Conservation (phyloP, 2,329 filamentous ascomycete species). For the Sodiomyces alkalinus region DNA sequence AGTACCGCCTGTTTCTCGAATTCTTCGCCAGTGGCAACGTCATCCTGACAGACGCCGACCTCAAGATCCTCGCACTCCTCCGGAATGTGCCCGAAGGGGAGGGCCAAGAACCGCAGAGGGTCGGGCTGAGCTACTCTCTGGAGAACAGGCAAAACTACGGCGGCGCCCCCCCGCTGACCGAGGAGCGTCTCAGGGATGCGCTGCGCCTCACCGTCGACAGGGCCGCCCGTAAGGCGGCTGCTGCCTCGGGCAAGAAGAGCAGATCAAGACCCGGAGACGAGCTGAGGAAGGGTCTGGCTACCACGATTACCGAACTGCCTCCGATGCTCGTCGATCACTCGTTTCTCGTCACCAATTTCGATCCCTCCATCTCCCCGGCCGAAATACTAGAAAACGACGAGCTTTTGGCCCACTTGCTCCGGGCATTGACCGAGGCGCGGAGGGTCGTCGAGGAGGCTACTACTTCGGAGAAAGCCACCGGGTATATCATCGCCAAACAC, state of each 20-base stretch:
- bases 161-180: slow-evolving; percentile 60
- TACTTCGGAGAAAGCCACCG: slow-evolving; percentile 48
- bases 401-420: slow-evolving; percentile 51
- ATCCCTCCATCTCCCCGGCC: slow-evolving; percentile 50
- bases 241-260: slow-evolving; percentile 42
- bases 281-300: slow-evolving; percentile 64
- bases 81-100: slow-evolving; percentile 68
- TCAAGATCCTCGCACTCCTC: slow-evolving; percentile 68
- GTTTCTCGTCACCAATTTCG: slow-evolving; percentile 53
- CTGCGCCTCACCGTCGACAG: slow-evolving; percentile 51
- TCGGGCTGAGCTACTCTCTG: slow-evolving; percentile 65
- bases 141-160: slow-evolving; percentile 72
- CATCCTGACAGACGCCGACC: slow-evolving; percentile 72
- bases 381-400: slow-evolving; percentile 53
- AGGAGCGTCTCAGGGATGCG: slow-evolving; percentile 53
- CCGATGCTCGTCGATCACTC: slow-evolving; percentile 80
- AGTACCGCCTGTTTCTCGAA: slow-evolving; percentile 77
- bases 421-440: slow-evolving; percentile 54
- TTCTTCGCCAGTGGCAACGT: slow-evolving; percentile 96
- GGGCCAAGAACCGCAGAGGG: slow-evolving; percentile 67
- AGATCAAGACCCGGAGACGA: slow-evolving; percentile 62
- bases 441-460: slow-evolving; percentile 55
- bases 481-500: slow-evolving; percentile 76
- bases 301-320: slow-evolving; percentile 77
- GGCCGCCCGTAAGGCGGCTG: slow-evolving; percentile 33